Evolutionary conservation across 1,284 basidiomycete species (phyloP), one percentile per base, ranked within the genome.

Genomic region (Porodaedalea pini): DNA sequence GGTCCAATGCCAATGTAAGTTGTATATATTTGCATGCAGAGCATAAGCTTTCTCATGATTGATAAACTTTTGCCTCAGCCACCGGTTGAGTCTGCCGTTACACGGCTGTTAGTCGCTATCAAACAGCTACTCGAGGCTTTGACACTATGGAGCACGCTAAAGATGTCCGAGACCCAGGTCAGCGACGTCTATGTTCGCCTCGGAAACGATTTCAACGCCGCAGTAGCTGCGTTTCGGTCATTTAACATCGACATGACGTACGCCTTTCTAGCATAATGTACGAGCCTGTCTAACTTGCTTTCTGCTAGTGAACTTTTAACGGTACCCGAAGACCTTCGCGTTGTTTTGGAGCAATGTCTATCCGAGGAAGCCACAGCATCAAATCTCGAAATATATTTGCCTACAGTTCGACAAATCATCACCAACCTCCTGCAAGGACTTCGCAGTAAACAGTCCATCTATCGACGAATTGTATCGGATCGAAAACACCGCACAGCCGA

Each of bases 141-240:
- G 57, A 95, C 93, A 8, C 78, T 86, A 73, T 98, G 94, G 94
- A 92, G 91, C 67, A 79, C 81, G 56, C 75, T 84, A 47, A 78
- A 86, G 61, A 80, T 92, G 60, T 79, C 85, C 54, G 96, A 99
- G 69, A 77, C 76, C 27, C 78, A 92, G 65, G 94, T 99, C 64
- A 97, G 94, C 76, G 93, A 98, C 71, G 90, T 97, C 57, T 99
- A 99, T 71, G 97, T 99, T 54, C 84, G 88, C 48, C 79, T 99
- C 17, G 96, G 96, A 19, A 98, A 99, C 71, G 95, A 98, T 68
- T 98, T 99, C 77, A 98, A 98, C 70, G 83, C 86, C 17, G 94
- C 94, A 25, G 92, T 95, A 37, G 81, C 87, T 53, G 93, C 95
- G 1, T 99, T 99, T 71, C 80, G 82, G 8, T 78, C 82, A 21